Evolutionary conservation across 306 rosid genomes (phyloP).

Genomic region (Luffa aegyptiaca): DNA sequence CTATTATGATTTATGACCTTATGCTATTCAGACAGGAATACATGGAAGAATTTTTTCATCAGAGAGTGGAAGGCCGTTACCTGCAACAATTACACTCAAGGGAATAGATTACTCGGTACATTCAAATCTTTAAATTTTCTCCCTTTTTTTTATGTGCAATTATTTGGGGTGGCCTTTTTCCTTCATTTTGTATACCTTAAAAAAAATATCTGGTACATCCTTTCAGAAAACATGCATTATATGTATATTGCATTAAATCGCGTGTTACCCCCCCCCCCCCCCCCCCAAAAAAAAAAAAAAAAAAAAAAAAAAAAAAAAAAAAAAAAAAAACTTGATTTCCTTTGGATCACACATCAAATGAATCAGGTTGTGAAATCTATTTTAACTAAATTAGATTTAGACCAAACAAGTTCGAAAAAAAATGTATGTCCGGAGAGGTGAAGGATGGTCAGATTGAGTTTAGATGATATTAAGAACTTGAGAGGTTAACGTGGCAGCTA

Average conservation of each 20-base stretch:
- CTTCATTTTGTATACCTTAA: background rate
- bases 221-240: background rate
- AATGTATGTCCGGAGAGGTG: background rate
- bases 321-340: background rate
- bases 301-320: background rate
- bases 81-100: slow-evolving; percentile 40
- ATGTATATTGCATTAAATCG: background rate
- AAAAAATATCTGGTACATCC: too few relatives aligned
- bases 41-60: slow-evolving; percentile 85
- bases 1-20: too few relatives aligned
- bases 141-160: background rate
- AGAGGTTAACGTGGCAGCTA: background rate
- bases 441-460: background rate
- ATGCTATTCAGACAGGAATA: slow-evolving; percentile 55
- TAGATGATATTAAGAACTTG: background rate
- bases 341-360: background rate
- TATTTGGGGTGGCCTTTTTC: background rate
- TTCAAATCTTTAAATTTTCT: background rate
- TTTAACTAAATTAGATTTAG: background rate
- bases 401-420: background rate
- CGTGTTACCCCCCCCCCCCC: too few relatives aligned
- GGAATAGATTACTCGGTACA: slow-evolving; percentile 73
- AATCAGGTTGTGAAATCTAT: background rate
- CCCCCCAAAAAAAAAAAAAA: background rate
- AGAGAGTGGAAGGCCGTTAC: slow-evolving; percentile 64